Conservation (phyloP, 768 basidiomycete genomes). For the Mycena albidolilacea region DNA sequence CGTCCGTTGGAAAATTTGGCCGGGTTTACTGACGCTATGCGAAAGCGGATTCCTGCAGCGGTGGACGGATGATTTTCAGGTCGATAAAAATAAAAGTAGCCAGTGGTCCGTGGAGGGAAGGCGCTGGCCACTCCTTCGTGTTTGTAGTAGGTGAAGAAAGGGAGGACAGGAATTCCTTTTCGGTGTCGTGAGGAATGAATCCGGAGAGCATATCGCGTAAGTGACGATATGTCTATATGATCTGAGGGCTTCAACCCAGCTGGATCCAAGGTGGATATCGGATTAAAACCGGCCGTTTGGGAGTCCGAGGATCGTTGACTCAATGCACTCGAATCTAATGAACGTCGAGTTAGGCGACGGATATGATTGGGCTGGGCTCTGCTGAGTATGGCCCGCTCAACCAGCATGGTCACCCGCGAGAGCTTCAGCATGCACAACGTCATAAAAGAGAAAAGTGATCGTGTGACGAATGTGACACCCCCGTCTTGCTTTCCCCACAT, state of each 20-base stretch:
- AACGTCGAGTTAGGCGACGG: neutral
- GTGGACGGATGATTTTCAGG: constrained; percentile 6
- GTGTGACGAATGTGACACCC: neutral
- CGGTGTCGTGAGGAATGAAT: neutral
- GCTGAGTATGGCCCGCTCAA: neutral
- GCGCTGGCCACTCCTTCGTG: neutral
- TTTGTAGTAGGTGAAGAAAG: constrained; percentile 8
- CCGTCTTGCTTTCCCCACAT: neutral
- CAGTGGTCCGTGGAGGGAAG: constrained; percentile 30
- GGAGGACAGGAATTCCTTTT: neutral
- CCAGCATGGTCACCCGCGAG: neutral
- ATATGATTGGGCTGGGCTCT: neutral
- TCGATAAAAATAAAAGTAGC: constrained; percentile 34
- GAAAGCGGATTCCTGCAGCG: constrained; percentile 32
- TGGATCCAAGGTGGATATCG: constrained; percentile 15
- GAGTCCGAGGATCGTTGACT: neutral
- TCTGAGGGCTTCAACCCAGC: constrained; percentile 10
- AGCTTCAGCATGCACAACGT: neutral
- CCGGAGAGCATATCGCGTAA: neutral
- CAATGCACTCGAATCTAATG: neutral
- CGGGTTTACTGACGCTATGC: constrained; percentile 11
- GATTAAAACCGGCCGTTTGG: neutral
- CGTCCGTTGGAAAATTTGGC: constrained; percentile 1
- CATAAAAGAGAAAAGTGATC: neutral
- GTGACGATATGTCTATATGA: constrained; percentile 11